Conservation (phyloP, 176 grass and related monocot species). For the Musa acuminata region DNA sequence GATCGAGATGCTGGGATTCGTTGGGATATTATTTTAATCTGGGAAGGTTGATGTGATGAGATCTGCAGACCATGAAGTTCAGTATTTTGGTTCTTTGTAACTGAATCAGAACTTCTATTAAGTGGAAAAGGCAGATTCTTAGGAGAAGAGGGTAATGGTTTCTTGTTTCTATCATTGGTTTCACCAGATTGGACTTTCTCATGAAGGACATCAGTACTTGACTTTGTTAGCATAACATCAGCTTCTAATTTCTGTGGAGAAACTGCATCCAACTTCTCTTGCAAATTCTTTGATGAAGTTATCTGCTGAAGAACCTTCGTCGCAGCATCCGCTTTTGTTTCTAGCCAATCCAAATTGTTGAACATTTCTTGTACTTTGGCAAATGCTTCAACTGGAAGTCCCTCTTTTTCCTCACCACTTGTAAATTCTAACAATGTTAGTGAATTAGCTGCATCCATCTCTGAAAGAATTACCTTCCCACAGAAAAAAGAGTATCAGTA, state of each 20-base stretch:
- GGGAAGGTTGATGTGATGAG: conserved; percentile 16
- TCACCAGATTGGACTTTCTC: conserved; percentile 22
- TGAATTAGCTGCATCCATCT: conserved; percentile 70
- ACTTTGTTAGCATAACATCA: conserved; percentile 18
- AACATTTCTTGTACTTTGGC: conserved; percentile 93
- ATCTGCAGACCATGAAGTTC: conserved; percentile 24
- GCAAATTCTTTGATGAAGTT: conserved; percentile 48
- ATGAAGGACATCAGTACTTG: conserved; percentile 11
- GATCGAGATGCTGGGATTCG: conserved; percentile 52
- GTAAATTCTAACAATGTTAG: conserved; percentile 38
- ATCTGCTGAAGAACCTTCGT: conserved; percentile 58
- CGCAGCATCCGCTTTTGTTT: conserved; percentile 51
- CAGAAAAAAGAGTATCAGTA: conserved; percentile 14
- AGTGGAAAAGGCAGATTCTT: conserved; percentile 12
- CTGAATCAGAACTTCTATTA: conserved; percentile 1
- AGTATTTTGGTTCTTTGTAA: conserved; percentile 19
- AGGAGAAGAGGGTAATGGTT: neutral
- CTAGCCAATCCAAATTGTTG: conserved; percentile 86
- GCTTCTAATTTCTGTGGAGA: conserved; percentile 36
- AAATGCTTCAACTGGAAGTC: conserved; percentile 88
- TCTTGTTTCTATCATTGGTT: conserved; percentile 2
- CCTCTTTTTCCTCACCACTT: conserved; percentile 68
- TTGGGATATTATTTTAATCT: conserved; percentile 1
- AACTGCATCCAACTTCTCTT: conserved; percentile 36
- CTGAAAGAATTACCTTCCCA: conserved; percentile 71